Evolutionary conservation across 179 eudicot species (phyloP), one percentile per base, ranked within the genome.

Genomic region (Heliamphora pulchella): DNA sequence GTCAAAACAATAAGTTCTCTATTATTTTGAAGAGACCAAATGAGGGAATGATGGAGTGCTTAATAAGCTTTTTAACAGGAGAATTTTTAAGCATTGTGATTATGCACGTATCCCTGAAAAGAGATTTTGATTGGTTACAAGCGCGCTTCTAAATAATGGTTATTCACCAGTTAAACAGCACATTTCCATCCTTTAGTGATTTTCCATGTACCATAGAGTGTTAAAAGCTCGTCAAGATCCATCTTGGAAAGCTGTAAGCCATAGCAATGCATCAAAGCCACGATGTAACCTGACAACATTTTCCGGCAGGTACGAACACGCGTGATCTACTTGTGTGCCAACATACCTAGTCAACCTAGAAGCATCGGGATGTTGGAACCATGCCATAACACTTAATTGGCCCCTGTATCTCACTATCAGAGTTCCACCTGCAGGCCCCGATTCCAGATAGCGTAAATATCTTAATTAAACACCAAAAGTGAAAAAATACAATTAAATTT

Each of bases 181-280:
- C 22, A 46, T 69, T 43, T 46, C 50, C 51, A 13, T 41, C 14
- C 51, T 15, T 31, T 68, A 44, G 20, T 43, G 50, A 39, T 44
- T 68, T 68, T 41, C 51, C 54, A 4, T 17, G n/a, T 17, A 1
- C 10, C 74, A 70, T 7, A 54, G 8, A 44, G 22, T 44, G 54
- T 44, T 5, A 70, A 14, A 46, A 47, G 71, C 48, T 66, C 48
- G 13, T 66, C 71, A 66, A 65, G 41, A 39, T 15, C 74, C 74
- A 70, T 70, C 51, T 70, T 44, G 1, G 20, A 20, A 44, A 17
- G 22, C 74, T 70, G 20, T 46, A 14, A 70, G 54, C 54, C 64
- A 70, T 43, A 70, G 74, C 74, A 70, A 20, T 44, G 74, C 54
- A 70, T 70, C n/a, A 17, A 70, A 46, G 54, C 18, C 31, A 46